A percentile compares a stretch with the other conserved stretches of the same genome.
These are phyloP conservation scores for Arctostaphylos glauca DNA, from an alignment of 148 eudicot species.

Conservation along the genomic window DNA sequence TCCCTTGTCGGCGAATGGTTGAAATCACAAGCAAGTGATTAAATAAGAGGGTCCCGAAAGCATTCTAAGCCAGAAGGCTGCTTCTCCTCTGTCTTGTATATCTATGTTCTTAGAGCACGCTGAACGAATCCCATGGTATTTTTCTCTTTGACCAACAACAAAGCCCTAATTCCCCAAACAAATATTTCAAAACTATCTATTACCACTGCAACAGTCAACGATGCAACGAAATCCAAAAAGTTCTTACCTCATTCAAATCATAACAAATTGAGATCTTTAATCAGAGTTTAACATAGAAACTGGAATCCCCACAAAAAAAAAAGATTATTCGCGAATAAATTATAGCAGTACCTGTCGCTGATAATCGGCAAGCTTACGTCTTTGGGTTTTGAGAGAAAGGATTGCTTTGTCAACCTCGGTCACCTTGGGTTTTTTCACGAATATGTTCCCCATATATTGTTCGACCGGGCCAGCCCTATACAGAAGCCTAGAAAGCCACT, in stretches of 20 bases:
- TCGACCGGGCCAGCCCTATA: background rate
- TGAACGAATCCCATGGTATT: background rate
- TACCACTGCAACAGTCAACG: background rate
- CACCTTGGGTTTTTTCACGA: conserved; percentile 90
- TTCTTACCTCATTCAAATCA: background rate
- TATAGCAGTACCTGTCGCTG: conserved; percentile 61
- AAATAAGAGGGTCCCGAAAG: too few species aligned
- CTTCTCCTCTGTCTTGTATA: too few species aligned
- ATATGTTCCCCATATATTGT: conserved; percentile 72
- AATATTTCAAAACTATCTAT: conserved; percentile 1
- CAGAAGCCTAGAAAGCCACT: background rate
- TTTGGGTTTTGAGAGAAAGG: conserved; percentile 89
- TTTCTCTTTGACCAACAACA: background rate
- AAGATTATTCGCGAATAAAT: background rate
- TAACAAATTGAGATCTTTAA: conserved; percentile 10
- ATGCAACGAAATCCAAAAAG: background rate
- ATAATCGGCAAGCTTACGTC: conserved; percentile 94
- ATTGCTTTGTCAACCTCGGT: conserved; percentile 96
- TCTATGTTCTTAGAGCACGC: too few species aligned
- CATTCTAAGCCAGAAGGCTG: too few species aligned
- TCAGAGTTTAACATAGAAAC: background rate
- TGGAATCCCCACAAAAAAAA: background rate
- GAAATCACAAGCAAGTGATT: too few species aligned
- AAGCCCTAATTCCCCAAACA: background rate
- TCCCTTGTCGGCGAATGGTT: too few species aligned